Conservation (phyloP, 1,284 basidiomycete species). For the Rhizoctonia solani region DNA sequence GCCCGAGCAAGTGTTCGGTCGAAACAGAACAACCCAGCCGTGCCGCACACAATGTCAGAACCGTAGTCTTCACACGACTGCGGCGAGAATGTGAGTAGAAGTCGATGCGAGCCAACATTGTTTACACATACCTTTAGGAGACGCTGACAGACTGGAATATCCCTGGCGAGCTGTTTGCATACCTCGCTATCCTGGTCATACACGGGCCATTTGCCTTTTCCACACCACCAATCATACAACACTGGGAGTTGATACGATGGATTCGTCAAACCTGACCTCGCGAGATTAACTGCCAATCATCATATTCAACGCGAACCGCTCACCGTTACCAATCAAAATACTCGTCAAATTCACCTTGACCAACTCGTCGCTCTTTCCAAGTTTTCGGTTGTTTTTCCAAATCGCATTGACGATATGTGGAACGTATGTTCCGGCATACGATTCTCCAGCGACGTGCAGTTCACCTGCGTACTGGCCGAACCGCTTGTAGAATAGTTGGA, state of each 20-base stretch:
- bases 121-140: conserved; percentile 37
- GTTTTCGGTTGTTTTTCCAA: conserved; percentile 47
- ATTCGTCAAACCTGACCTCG: conserved; percentile 44
- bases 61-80: conserved; percentile 45
- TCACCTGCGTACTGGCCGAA: conserved; percentile 42
- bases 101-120: not conserved
- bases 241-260: conserved; percentile 47
- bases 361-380: conserved; percentile 34
- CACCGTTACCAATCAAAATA: conserved; percentile 51
- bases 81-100: too few species aligned
- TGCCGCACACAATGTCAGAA: conserved; percentile 53
- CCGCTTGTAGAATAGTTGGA: conserved; percentile 54
- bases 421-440: conserved; percentile 55
- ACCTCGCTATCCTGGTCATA: conserved; percentile 44
- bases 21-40: conserved; percentile 44
- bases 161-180: conserved; percentile 42
- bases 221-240: conserved; percentile 52
- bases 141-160: conserved; percentile 43
- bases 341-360: conserved; percentile 49
- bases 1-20: not conserved
- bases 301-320: not conserved
- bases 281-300: not conserved
- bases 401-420: conserved; percentile 49
- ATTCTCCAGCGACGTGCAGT: conserved; percentile 53
- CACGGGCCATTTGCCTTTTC: conserved; percentile 43